Percentiles rank a stretch among this genome's conserved stretches.
Conservation (phyloP, 768 basidiomycete species). For the Pleurotus citrinopileatus region DNA sequence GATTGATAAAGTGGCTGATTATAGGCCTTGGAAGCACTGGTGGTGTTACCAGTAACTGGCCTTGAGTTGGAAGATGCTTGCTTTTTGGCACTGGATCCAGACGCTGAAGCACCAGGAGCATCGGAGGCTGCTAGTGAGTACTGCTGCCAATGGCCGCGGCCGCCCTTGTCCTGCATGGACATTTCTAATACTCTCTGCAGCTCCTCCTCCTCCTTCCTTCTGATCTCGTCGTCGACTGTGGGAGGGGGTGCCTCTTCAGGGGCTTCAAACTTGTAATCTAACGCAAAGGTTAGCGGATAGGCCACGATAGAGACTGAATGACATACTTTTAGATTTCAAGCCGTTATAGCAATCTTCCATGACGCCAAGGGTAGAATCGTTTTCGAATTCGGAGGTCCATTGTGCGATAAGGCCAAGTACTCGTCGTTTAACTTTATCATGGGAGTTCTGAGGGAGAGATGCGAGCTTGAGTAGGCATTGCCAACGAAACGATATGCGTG, state of each 20-base stretch:
- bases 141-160: constrained; percentile 53
- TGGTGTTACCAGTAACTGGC: constrained; percentile 14
- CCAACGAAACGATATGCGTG: neutral
- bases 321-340: constrained; percentile 78
- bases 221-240: constrained; percentile 72
- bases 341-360: constrained; percentile 89
- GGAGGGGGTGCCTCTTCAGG: constrained; percentile 64
- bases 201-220: constrained; percentile 90
- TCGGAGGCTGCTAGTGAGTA: constrained; percentile 35
- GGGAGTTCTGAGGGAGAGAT: constrained; percentile 61
- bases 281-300: neutral
- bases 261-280: constrained; percentile 72
- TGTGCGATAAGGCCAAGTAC: constrained; percentile 68
- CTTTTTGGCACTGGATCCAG: neutral
- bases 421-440: constrained; percentile 84
- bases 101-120: constrained; percentile 32
- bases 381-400: constrained; percentile 86
- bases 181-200: constrained; percentile 90
- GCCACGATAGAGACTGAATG: constrained; percentile 1
- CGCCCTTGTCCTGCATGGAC: constrained; percentile 90
- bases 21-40: constrained; percentile 18
- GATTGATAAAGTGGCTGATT: constrained; percentile 39
- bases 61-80: constrained; percentile 16
- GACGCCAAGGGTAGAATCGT: constrained; percentile 75
- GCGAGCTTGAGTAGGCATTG: neutral